Evolutionary conservation across 352 stramenopile genomes (phyloP), one percentile per base, ranked within the genome.

Genomic region (Pythium volutum): DNA sequence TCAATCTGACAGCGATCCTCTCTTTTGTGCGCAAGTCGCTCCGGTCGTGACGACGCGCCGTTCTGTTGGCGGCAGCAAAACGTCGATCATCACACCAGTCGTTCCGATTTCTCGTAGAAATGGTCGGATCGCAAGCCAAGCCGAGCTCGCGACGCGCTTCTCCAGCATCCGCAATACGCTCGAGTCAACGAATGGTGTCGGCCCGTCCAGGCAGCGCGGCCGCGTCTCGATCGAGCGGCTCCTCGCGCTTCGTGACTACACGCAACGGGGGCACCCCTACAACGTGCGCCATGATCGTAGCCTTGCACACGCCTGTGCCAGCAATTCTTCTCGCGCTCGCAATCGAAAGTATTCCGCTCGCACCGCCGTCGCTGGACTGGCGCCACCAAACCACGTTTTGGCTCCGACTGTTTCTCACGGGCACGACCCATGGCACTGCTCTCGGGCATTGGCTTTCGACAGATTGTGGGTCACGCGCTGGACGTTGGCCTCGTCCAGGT

Each of bases 221-320:
- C 45, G 45, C 25, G 15, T 51, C 4, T 64, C 56, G 2, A 29
- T 64, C 9, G 56, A 64, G 20, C 26, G 56, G 3, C 47, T 64
- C 8, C 25, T 64, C 7, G 56, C 56, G 10, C 39, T 64, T 9
- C 31, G 49, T 3, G 56, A 64, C 12, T 64, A 64, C 47, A 57
- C n/a, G 4, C 0, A 55, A 27, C 34, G 26, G n/a, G n/a, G n/a
- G n/a, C 18, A 51, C 56, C 3, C 57, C 56, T 0, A 45, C 23
- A 3, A 9, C 25, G 6, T 25, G 56, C 4, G 56, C 56, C 0
- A 56, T 52, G 6, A 14, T 34, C 2, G 47, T 57, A 4, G 51
- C 47, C n/a, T 6, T 64, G 12, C 36, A 45, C 12, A 57, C 47
- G 2, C 56, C 56, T 3, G 23, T 64, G 5, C 56, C 56, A 11